These are phyloP conservation scores for Backusella westeae DNA, from an alignment of 192 early-diverging fungal genomes.

Conservation along the genomic window DNA sequence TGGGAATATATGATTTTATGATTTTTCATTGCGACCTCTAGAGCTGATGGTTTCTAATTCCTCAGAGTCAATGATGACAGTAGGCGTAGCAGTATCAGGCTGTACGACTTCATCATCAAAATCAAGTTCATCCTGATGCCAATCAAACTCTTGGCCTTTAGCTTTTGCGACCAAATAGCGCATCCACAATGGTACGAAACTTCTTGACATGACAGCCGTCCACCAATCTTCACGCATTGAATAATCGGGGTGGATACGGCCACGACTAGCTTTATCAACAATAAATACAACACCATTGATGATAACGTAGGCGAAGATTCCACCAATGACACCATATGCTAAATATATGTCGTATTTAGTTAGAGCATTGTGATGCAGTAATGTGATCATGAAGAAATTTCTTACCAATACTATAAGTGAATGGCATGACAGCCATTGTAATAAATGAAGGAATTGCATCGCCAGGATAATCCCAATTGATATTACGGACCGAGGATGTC, in stretches of 20 bases:
- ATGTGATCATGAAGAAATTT: background rate
- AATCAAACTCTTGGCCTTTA: slow-evolving; percentile 14
- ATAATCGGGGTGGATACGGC: slow-evolving; percentile 45
- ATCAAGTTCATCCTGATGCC: slow-evolving; percentile 2
- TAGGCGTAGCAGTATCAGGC: background rate
- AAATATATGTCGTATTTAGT: background rate
- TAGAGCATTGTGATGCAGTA: background rate
- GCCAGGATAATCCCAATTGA: slow-evolving; percentile 79
- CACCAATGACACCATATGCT: slow-evolving; percentile 63
- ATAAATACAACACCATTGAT: slow-evolving; percentile 62
- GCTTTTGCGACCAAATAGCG: slow-evolving; percentile 19
- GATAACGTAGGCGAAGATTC: slow-evolving; percentile 63
- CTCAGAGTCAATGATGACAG: background rate
- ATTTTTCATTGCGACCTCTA: background rate
- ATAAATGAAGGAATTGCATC: slow-evolving; percentile 77
- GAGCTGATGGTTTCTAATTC: background rate
- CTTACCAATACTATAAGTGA: slow-evolving; percentile 59
- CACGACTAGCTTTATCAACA: slow-evolving; percentile 53
- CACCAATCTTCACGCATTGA: slow-evolving; percentile 29
- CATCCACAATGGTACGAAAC: slow-evolving; percentile 22
- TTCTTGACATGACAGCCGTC: slow-evolving; percentile 18
- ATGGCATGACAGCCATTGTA: slow-evolving; percentile 72
- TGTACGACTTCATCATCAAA: background rate
- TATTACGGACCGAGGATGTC: slow-evolving; percentile 61
- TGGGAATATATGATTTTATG: background rate